A percentile compares a stretch with the other conserved stretches of the same genome.
phyloP scores from a whole-genome alignment of 257 asterid genomes.

The Solanum stenotomum region DNA sequence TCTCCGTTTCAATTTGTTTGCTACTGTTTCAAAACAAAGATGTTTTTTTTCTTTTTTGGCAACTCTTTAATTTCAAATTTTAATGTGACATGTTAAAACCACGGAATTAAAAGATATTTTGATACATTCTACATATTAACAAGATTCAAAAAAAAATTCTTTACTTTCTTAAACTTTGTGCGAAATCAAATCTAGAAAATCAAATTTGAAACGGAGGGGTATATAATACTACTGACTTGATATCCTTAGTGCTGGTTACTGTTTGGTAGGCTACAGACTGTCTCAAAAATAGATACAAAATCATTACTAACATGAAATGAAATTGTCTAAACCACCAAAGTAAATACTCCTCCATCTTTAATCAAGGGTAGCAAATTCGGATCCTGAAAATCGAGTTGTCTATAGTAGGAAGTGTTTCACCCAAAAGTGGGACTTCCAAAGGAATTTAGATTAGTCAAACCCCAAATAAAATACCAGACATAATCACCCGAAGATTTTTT shows the following conservation, averaged over 20 bases:
- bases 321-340: background rate
- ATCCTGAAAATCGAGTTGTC: background rate
- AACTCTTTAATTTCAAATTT: no score
- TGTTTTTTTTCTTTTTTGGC: no score
- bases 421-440: background rate
- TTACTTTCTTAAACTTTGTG: no score
- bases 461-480: background rate
- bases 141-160: no score
- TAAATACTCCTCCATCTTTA: background rate
- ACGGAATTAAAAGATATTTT: no score
- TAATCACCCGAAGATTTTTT: background rate
- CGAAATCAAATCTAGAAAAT: no score
- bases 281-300: background rate
- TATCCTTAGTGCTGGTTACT: background rate
- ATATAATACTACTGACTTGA: background rate
- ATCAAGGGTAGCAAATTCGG: background rate
- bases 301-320: background rate
- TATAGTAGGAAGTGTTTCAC: background rate
- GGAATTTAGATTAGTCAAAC: background rate
- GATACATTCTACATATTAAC: no score
- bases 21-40: no score
- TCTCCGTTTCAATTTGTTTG: no score
- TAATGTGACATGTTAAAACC: no score
- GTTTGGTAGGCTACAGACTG: background rate
- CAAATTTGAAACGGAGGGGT: no score